These are phyloP conservation scores for Taxillus chinensis DNA, from an alignment of 164 flowering plant genomes.

Conservation along the genomic window DNA sequence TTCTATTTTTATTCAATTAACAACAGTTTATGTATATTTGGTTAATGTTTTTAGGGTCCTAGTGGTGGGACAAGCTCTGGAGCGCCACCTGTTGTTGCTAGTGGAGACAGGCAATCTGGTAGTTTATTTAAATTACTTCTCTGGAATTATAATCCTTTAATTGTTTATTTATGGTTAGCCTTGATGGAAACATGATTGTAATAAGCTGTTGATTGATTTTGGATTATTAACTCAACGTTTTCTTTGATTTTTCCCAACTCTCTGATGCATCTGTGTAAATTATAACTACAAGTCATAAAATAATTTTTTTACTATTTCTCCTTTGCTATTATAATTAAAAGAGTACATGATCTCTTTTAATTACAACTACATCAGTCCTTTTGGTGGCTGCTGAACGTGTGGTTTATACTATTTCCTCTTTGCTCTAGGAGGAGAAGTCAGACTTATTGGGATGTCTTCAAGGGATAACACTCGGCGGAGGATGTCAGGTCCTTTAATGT, in stretches of 20 bases:
- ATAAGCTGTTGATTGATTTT: background rate
- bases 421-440: constrained; percentile 47
- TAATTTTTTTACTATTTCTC: too few relatives aligned
- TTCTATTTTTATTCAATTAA: background rate
- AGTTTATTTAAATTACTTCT: background rate
- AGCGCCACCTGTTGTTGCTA: constrained; percentile 35
- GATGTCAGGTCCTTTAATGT: constrained; percentile 34
- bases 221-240: background rate
- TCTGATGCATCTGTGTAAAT: too few relatives aligned
- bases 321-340: too few relatives aligned
- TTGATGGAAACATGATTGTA: background rate
- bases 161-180: background rate
- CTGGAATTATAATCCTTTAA: background rate
- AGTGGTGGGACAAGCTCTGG: constrained; percentile 72
- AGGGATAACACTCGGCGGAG: constrained; percentile 32
- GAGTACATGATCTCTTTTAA: too few relatives aligned
- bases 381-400: background rate
- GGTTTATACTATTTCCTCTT: background rate
- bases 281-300: too few relatives aligned
- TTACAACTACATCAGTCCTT: background rate
- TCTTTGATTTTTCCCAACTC: background rate
- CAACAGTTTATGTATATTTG: constrained; percentile 1
- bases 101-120: constrained; percentile 55
- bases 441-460: constrained; percentile 36
- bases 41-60: constrained; percentile 27